Percentiles rank a stretch among this genome's conserved stretches.
Evolutionary conservation across 345 rosid genomes (phyloP).

Genomic region (Dipteronia dyeriana): DNA sequence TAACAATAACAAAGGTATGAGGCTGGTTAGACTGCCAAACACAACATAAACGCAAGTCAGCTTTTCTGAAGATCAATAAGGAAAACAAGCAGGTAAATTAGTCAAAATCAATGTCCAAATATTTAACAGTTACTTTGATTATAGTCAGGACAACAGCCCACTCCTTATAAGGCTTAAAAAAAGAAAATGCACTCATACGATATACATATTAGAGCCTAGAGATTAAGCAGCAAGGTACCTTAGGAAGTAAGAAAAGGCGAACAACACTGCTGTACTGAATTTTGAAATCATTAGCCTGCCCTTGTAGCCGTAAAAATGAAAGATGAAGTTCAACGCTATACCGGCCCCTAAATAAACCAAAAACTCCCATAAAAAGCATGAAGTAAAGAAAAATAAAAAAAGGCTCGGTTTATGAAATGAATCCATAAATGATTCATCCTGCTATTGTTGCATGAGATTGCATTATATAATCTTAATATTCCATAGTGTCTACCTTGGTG

Average conservation of each 20-base stretch:
- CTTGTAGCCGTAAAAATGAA: slow-evolving; percentile 88
- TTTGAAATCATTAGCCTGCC: slow-evolving; percentile 99
- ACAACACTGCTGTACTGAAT: slow-evolving; percentile 98
- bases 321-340: slow-evolving; percentile 94
- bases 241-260: slow-evolving; percentile 94
- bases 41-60: slow-evolving; percentile 16
- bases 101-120: neutral
- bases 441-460: neutral
- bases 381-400: neutral
- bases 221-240: slow-evolving; percentile 41
- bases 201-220: neutral
- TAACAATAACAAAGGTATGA: slow-evolving; percentile 86
- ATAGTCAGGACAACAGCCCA: too few species aligned
- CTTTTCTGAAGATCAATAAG: neutral
- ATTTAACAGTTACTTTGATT: neutral
- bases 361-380: slow-evolving; percentile 13
- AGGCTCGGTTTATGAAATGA: slow-evolving; percentile 11
- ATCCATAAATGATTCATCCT: neutral
- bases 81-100: neutral
- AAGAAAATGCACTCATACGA: neutral
- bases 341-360: slow-evolving; percentile 74
- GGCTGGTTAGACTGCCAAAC: slow-evolving; percentile 86
- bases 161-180: neutral
- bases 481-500: slow-evolving; percentile 69
- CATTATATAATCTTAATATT: neutral